Percentiles rank a stretch among this genome's conserved stretches.
Conservation (phyloP, 345 rosid species). For the Dovyalis caffra region DNA sequence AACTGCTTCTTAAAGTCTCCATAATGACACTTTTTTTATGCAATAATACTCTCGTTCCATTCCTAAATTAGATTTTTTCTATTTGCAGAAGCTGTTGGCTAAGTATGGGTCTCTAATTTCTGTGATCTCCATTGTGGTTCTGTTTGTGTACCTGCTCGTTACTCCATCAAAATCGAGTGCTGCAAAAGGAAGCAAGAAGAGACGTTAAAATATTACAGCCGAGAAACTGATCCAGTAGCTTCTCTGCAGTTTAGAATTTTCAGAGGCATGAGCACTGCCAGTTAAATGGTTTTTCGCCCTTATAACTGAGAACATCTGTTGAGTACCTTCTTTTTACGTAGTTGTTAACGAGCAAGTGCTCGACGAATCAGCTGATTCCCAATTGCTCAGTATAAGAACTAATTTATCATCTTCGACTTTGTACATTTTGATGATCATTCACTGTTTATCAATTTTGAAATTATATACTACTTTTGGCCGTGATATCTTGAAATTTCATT, state of each 20-base stretch:
- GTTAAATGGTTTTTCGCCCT: background rate
- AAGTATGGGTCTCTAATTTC: constrained; percentile 86
- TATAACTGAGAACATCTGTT: constrained; percentile 8
- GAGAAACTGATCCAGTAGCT: background rate
- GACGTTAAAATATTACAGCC: constrained; percentile 39
- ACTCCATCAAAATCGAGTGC: constrained; percentile 67
- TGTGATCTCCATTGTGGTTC: constrained; percentile 64
- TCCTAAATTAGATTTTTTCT: background rate
- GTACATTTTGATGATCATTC: constrained; percentile 11
- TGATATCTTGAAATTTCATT: background rate
- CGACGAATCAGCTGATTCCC: constrained; percentile 4
- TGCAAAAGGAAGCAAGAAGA: constrained; percentile 82
- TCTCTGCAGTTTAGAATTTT: background rate
- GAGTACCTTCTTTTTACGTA: background rate
- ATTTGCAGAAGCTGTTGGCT: constrained; percentile 72
- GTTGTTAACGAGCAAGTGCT: constrained; percentile 1
- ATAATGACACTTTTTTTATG: background rate
- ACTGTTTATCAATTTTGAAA: constrained; percentile 15
- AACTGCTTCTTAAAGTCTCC: background rate
- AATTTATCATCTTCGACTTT: background rate
- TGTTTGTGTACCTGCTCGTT: constrained; percentile 64
- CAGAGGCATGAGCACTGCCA: background rate
- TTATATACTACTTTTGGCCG: background rate
- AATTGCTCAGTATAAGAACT: background rate
- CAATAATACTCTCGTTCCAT: background rate